These are phyloP conservation scores for Eucalyptus pauciflora DNA, from an alignment of 345 rosid genomes.

Conservation along the genomic window DNA sequence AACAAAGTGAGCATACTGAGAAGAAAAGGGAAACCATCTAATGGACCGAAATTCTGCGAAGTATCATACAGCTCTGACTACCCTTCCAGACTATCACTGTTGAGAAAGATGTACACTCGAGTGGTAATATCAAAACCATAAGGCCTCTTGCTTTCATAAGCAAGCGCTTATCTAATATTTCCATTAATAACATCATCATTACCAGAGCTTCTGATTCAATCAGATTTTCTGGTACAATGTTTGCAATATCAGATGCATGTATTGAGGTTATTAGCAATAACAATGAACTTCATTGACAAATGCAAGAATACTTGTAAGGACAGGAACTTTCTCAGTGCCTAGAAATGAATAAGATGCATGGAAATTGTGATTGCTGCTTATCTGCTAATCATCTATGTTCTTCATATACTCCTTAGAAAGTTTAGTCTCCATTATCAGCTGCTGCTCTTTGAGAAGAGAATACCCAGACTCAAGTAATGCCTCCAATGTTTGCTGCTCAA, in stretches of 20 bases:
- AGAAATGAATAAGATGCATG: neutral
- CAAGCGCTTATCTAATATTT: neutral
- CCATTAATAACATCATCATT: neutral
- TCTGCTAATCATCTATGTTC: constrained; percentile 31
- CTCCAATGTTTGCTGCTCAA: constrained; percentile 81
- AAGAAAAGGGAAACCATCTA: neutral
- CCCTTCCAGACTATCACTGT: neutral
- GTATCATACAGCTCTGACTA: neutral
- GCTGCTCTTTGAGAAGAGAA: constrained; percentile 68
- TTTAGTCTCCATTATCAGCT: constrained; percentile 62
- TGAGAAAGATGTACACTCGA: neutral
- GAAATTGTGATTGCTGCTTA: neutral
- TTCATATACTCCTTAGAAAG: constrained; percentile 90
- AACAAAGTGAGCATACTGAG: neutral
- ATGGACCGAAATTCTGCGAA: neutral
- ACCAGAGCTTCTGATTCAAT: neutral
- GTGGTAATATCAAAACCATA: neutral
- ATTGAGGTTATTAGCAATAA: neutral
- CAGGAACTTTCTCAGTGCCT: neutral
- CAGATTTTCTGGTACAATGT: neutral
- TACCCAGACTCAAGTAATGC: constrained; percentile 86
- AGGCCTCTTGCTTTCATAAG: neutral
- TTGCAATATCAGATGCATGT: neutral
- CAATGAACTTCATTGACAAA: neutral
- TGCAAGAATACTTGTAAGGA: neutral